Percentiles rank a stretch among this genome's conserved stretches.
These are phyloP conservation scores for Daldinia concentrica DNA, from an alignment of 495 filamentous ascomycete genomes.

Conservation along the genomic window DNA sequence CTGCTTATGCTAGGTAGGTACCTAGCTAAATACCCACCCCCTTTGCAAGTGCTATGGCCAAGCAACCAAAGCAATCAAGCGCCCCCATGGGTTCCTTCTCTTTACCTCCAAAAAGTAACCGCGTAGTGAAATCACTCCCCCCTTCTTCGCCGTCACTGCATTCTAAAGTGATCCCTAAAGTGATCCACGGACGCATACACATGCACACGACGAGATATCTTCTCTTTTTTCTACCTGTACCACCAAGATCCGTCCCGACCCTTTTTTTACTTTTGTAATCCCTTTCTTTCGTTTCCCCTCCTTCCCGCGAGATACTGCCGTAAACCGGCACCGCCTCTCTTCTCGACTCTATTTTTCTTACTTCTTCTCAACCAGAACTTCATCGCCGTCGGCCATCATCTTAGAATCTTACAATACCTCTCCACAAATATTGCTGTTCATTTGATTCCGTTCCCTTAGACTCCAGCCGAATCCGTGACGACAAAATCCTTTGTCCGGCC, in stretches of 20 bases:
- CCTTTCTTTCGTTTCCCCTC: conserved; percentile 11
- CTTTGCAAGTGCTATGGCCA: conserved; percentile 31
- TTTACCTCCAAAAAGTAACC: conserved; percentile 35
- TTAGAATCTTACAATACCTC: background rate
- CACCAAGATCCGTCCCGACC: conserved; percentile 13
- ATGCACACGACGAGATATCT: conserved; percentile 18
- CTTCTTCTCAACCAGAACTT: conserved; percentile 6
- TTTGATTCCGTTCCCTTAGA: conserved; percentile 9
- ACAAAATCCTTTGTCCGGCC: conserved; percentile 27
- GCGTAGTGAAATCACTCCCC: conserved; percentile 23
- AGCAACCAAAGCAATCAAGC: conserved; percentile 39
- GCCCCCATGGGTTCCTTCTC: conserved; percentile 23
- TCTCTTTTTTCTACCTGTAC: conserved; percentile 31
- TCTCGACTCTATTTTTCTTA: conserved; percentile 11
- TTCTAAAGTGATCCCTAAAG: conserved; percentile 18
- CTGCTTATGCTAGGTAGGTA: background rate
- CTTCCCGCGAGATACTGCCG: conserved; percentile 10
- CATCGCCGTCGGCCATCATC: background rate
- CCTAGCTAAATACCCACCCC: conserved; percentile 21
- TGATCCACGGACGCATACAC: conserved; percentile 23
- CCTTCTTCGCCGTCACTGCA: conserved; percentile 34
- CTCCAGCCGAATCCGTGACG: conserved; percentile 19
- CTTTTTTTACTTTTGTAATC: conserved; percentile 30
- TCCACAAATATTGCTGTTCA: background rate
- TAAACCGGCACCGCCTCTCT: conserved; percentile 8